A percentile compares a stretch with the other conserved stretches of the same genome.
Conservation (phyloP, 2,329 filamentous ascomycete genomes). For the Pyrenophora seminiperda region DNA sequence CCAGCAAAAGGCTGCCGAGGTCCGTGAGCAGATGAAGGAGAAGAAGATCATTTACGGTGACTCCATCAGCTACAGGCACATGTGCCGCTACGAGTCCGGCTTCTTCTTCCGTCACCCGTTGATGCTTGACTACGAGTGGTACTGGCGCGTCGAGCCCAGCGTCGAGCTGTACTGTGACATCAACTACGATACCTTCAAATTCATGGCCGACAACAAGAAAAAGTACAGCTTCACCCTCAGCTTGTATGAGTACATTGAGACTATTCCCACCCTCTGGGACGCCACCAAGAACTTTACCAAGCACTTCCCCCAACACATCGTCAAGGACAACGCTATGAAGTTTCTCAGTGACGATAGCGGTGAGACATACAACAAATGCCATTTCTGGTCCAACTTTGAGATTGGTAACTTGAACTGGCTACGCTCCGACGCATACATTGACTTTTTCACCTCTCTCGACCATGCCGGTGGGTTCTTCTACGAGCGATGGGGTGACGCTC, state of each 20-base stretch:
- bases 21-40: slow-evolving; percentile 90
- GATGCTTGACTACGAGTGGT: slow-evolving; percentile 97
- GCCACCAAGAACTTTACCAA: slow-evolving; percentile 93
- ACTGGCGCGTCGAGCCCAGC: slow-evolving; percentile 98
- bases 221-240: slow-evolving; percentile 98
- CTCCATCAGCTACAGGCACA: slow-evolving; percentile 95
- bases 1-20: slow-evolving; percentile 86
- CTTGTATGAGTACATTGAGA: slow-evolving; percentile 95
- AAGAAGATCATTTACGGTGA: slow-evolving; percentile 98
- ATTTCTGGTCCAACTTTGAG: slow-evolving; percentile 99
- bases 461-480: slow-evolving; percentile 97
- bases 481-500: slow-evolving; percentile 96
- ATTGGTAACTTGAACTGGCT: slow-evolving; percentile 94
- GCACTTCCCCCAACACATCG: slow-evolving; percentile 86
- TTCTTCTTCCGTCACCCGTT: slow-evolving; percentile 97
- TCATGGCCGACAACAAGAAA: slow-evolving; percentile 94
- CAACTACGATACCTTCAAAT: slow-evolving; percentile 93
- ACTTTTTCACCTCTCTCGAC: slow-evolving; percentile 90
- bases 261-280: slow-evolving; percentile 94
- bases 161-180: slow-evolving; percentile 97
- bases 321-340: slow-evolving; percentile 80
- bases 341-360: slow-evolving; percentile 93
- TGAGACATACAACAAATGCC: slow-evolving; percentile 93
- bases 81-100: slow-evolving; percentile 98
- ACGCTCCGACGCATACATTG: slow-evolving; percentile 82